Evolutionary conservation across 1,284 basidiomycete species (phyloP), one percentile per base, ranked within the genome.

Genomic region (Puccinia coronata): DNA sequence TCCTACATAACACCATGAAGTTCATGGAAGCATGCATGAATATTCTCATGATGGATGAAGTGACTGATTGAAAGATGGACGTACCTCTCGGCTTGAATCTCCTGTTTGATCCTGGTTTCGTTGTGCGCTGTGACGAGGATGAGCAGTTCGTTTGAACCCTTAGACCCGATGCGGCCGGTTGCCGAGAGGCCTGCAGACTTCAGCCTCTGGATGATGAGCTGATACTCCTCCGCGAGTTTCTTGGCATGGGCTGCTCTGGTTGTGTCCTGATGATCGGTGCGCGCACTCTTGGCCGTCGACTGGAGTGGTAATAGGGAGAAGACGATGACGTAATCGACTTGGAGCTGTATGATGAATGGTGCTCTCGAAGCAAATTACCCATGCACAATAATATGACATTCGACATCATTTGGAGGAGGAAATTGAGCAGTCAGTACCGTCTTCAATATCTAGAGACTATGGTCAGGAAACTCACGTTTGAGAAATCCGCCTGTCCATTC

Each of bases 71-170:
- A n/a, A n/a, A n/a, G n/a, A n/a, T n/a, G n/a, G n/a, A 49, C 34
- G 28, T 65, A 82, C 93, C 91, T 88, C 87, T 96, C 94, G 51
- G 90, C 88, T 82, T 91, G 90, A 0, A 92, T 90, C 18, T 96
- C 88, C 76, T 89, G 89, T 49, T 89, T 85, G 14, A 96, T 87
- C 80, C 91, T 89, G 55, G 87, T 87, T 59, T 89, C 88, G 0
- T 91, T 90, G 82, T 92, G 93, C n/a, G 57, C 53, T 16, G 89
- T 88, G 20, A 97, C 90, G 82, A 97, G 91, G 3, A 97, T 88
- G 72, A 96, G 89, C 3, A 96, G 86, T 84, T 96, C 92, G 6
- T 92, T 92, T 75, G 92, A 88, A 16, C 80, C 82, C 31, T 89
- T 78, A 2, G 57, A 53, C 12, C 80, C 80, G 3, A 41, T 41